phyloP scores from a whole-genome alignment of 2,329 filamentous ascomycete species.

The Pyrenochaeta sp. region DNA sequence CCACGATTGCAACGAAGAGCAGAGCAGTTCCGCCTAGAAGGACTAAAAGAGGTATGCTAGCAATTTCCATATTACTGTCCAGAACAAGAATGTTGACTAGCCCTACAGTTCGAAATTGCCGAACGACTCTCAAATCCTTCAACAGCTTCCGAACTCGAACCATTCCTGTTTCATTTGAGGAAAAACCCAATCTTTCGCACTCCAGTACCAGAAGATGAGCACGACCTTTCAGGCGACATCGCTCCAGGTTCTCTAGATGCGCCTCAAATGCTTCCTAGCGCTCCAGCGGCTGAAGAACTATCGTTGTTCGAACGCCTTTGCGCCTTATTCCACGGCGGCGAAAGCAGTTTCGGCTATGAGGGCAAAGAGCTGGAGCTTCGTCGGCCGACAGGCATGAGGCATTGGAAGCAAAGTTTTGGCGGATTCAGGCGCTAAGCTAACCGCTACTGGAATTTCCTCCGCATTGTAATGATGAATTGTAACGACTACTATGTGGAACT shows the following conservation, averaged over 20 bases:
- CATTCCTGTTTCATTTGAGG: slow-evolving; percentile 31
- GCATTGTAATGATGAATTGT: background rate
- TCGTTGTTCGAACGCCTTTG: slow-evolving; percentile 31
- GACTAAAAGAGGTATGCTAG: slow-evolving; percentile 42
- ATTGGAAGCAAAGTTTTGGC: slow-evolving; percentile 36
- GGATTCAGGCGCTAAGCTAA: slow-evolving; percentile 17
- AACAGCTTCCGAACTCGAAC: slow-evolving; percentile 21
- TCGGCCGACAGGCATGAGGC: slow-evolving; percentile 40
- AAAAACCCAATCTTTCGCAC: slow-evolving; percentile 28
- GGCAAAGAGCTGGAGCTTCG: slow-evolving; percentile 46
- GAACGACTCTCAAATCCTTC: slow-evolving; percentile 35
- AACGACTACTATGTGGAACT: background rate
- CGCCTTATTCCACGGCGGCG: slow-evolving; percentile 29
- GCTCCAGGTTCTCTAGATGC: slow-evolving; percentile 45
- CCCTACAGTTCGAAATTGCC: slow-evolving; percentile 42
- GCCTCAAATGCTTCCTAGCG: slow-evolving; percentile 42
- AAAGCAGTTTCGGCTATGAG: slow-evolving; percentile 41
- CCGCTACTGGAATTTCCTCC: background rate
- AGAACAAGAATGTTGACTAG: slow-evolving; percentile 13
- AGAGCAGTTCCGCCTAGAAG: slow-evolving; percentile 44
- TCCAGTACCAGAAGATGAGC: slow-evolving; percentile 25
- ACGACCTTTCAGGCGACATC: slow-evolving; percentile 46
- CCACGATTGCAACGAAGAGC: slow-evolving; percentile 42
- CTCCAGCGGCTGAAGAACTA: slow-evolving; percentile 18
- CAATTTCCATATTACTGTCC: background rate